A percentile compares a stretch with the other conserved stretches of the same genome.
phyloP scores from a whole-genome alignment of 1,139 yeast genomes.

The Hemisphaericaspora xylanilytica region DNA sequence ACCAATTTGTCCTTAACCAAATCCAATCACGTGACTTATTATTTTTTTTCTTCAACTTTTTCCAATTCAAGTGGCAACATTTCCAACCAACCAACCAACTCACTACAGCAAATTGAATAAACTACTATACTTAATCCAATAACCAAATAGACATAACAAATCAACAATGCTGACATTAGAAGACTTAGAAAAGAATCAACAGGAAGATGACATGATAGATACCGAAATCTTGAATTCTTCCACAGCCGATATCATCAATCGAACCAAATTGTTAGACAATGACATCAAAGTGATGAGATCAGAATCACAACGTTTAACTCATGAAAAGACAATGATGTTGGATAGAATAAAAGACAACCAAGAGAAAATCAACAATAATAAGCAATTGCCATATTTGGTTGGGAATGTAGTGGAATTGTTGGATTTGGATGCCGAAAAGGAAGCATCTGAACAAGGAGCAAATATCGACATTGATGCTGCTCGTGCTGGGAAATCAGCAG shows the following conservation, averaged over 20 bases:
- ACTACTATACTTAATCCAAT: too few species aligned
- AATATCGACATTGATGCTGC: slow-evolving; percentile 92
- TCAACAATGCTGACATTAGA: slow-evolving; percentile 62
- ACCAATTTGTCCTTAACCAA: too few species aligned
- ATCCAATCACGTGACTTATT: slow-evolving; percentile 1
- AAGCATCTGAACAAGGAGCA: slow-evolving; percentile 89
- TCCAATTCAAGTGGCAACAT: too few species aligned
- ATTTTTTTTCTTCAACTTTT: too few species aligned
- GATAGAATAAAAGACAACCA: slow-evolving; percentile 95
- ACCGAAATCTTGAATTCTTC: slow-evolving; percentile 77
- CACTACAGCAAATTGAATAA: too few species aligned
- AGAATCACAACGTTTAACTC: slow-evolving; percentile 85
- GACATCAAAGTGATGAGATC: slow-evolving; percentile 95
- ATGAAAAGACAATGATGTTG: slow-evolving; percentile 88
- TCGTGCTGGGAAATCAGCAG: slow-evolving; percentile 95
- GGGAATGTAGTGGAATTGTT: slow-evolving; percentile 97
- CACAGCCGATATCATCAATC: slow-evolving; percentile 78
- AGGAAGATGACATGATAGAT: slow-evolving; percentile 57
- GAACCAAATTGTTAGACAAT: slow-evolving; percentile 86
- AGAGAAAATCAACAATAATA: slow-evolving; percentile 93
- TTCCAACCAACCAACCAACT: too few species aligned
- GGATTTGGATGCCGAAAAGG: slow-evolving; percentile 85
- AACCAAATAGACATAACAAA: too few species aligned
- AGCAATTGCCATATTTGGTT: slow-evolving; percentile 92
- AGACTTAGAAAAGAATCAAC: slow-evolving; percentile 55